Evolutionary conservation across 2,329 filamentous ascomycete genomes (phyloP), one percentile per base, ranked within the genome.

Genomic region (Fusarium setosum): DNA sequence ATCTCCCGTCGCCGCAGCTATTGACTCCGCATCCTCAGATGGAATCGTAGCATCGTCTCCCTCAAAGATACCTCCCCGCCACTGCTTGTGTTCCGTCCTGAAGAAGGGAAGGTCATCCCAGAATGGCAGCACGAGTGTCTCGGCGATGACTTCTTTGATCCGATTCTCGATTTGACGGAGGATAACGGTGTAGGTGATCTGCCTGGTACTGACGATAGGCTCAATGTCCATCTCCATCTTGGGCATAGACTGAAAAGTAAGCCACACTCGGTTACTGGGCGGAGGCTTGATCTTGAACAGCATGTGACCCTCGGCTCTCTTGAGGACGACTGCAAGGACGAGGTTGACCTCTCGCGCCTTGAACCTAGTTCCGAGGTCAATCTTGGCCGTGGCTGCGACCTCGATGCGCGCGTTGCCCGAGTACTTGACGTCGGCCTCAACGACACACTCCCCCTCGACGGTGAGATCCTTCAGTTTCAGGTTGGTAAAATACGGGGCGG

Each of bases 51-150:
- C 80, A 61, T 84, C 81, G 44, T 88, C 86, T 24, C 84, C 83
- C 29, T 86, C 83, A 73, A 88, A 99, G 18, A 98, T 91, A 0
- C 96, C 96, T 11, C 95, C 96, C 69, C 96, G 87, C 84, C 93
- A 94, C 18, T 82, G 80, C 75, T 97, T 93, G 56, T 87, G 83
- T 56, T 90, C 85, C 0, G 94, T 98, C 70, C 92, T 88, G 74
- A 93, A 91, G 77, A 99, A 98, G 0, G 96, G 94, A 21, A 93
- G 86, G 75, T 99, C 96, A 67, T 99, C 96, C 95, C 96, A 99
- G 74, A 97, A 97, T 0, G 96, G 96, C 56, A 91, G 83, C 3
- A 99, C 96, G 18, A 98, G 77, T 2, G 94, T 97, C 79, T 99
- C 96, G 10, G 92, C 92, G 61, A 99, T 86, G 9, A 97, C 94